Conservation (phyloP, 257 asterid genomes). For the Plectranthus barbatus region DNA sequence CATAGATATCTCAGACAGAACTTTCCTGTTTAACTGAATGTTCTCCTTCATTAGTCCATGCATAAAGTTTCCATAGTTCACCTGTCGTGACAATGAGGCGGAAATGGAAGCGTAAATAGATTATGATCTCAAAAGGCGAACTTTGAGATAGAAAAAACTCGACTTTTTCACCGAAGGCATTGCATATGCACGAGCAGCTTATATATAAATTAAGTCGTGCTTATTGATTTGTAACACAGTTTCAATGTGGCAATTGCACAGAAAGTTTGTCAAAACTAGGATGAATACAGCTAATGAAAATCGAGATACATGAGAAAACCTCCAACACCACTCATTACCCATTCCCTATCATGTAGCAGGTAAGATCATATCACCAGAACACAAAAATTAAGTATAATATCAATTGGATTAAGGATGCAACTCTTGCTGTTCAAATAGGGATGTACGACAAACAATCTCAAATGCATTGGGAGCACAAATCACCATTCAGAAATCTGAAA, state of each 20-base stretch:
- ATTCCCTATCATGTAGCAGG: background rate
- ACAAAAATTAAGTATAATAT: background rate
- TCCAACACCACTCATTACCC: background rate
- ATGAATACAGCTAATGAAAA: background rate
- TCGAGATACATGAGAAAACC: background rate
- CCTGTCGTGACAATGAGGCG: slow-evolving; percentile 27
- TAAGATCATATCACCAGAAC: background rate
- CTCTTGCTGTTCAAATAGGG: background rate
- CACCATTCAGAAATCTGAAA: background rate
- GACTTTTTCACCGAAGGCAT: background rate
- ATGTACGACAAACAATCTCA: background rate
- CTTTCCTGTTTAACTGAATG: slow-evolving; percentile 75
- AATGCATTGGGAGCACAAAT: background rate
- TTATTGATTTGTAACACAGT: background rate
- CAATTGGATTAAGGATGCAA: background rate
- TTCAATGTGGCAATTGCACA: background rate
- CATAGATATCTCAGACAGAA: slow-evolving; percentile 65
- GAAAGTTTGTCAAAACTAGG: background rate
- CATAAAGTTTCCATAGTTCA: slow-evolving; percentile 77
- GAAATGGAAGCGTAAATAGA: background rate
- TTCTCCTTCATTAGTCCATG: slow-evolving; percentile 93
- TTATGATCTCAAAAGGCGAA: background rate
- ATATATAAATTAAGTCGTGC: background rate
- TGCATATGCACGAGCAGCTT: background rate
- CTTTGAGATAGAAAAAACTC: background rate